Conservation (phyloP, 768 basidiomycete species). For the Lentinus tigrinus region DNA sequence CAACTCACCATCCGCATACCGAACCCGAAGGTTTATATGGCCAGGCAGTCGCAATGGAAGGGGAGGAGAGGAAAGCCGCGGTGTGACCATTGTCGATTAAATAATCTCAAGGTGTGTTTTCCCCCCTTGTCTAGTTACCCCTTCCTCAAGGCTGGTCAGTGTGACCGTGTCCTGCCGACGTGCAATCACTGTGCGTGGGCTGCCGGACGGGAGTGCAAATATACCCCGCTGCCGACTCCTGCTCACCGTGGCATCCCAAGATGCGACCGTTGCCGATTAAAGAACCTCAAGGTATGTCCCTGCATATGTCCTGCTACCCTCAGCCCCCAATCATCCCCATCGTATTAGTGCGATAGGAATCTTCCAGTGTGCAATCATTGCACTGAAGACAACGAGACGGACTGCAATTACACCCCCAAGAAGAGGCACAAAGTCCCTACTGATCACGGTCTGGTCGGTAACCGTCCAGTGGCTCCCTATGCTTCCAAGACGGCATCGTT, state of each 20-base stretch:
- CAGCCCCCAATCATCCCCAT: conserved; percentile 8
- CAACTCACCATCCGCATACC: conserved; percentile 63
- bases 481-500: conserved; percentile 49
- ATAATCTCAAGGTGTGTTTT: conserved; percentile 65
- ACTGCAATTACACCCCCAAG: conserved; percentile 75
- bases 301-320: neutral
- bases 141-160: conserved; percentile 39
- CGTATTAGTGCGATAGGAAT: conserved; percentile 63
- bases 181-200: conserved; percentile 74
- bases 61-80: conserved; percentile 73
- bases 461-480: conserved; percentile 40
- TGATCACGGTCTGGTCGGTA: conserved; percentile 38
- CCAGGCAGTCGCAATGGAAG: conserved; percentile 72
- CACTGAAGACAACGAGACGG: conserved; percentile 46
- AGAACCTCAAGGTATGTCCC: conserved; percentile 60
- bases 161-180: conserved; percentile 66
- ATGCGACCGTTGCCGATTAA: conserved; percentile 66
- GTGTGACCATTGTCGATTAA: conserved; percentile 70
- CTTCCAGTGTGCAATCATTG: conserved; percentile 73
- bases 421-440: conserved; percentile 56
- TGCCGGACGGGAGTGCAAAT: conserved; percentile 62
- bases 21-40: conserved; percentile 65
- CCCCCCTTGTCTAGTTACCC: conserved; percentile 4
- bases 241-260: conserved; percentile 74
- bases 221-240: conserved; percentile 72